Base-by-base conservation (phyloP, 2,329 filamentous ascomycete genomes). In the Pseudopithomyces chartarum region DNA sequence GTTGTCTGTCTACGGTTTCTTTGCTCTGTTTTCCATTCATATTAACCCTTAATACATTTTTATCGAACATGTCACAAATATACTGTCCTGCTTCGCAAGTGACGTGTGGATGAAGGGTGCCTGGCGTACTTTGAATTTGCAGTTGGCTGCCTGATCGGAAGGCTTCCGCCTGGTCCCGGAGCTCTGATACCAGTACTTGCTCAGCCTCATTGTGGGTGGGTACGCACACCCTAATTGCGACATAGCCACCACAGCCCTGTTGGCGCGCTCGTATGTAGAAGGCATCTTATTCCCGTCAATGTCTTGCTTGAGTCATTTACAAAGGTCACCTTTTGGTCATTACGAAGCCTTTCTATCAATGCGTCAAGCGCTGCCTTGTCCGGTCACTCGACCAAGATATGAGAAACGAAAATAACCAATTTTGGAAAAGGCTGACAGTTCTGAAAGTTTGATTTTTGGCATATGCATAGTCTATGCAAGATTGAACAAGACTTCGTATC, bases 171-270 rank as follows among this genome's bases (percentile, higher is more conserved):
- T 47, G 29, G 6, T 52, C 22, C 32, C 29, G 39, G 3, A 19
- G 23, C 10, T 29, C 15, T 11, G n/a, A 52, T 15, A 19, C 19
- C 44, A 54, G 49, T 43, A 54, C 23, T 48, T 49, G 52, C 52
- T 42, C 44, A 32, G 52, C 52, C 52, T 48, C 52, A 15, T 49
- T n/a, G 40, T 26, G 40, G 32, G 20, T 39, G 33, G 17, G 38
- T 44, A n/a, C 17, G 36, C 32, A 47, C 33, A 33, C 26, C 7
- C 15, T 23, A 6, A 32, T 5, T 17, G 15, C 10, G 13, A 29
- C 47, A 32, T 52, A 23, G 51, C 51, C 51, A 54, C 52, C 45
- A 49, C 52, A 54, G 45, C 52, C 52, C 43, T 43, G 45, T 39
- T 34, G 15, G 12, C 13, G 13, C 11, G 6, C 4, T 23, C 19